Evolutionary conservation across 257 asterid genomes (phyloP), one percentile per base, ranked within the genome.

Genomic region (Forsythia viridissima): DNA sequence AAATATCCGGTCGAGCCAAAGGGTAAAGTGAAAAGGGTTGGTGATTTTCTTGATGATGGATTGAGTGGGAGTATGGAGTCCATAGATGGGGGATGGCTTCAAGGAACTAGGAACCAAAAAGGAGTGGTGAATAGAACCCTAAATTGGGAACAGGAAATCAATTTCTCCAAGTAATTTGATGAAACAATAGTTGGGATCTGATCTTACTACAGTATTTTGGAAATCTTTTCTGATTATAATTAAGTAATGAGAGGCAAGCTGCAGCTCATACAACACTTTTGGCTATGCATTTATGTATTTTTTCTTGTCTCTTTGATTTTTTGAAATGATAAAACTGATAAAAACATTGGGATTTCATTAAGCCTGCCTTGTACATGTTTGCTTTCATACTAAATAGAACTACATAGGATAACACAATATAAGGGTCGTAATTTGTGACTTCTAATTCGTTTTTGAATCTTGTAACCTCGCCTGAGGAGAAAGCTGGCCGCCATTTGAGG

Each of bases 1-100:
- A 72, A 88, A 1, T 94, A 94, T 16, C 97, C 98, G 1, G 97
- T 94, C 41, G 84, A 63, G 76, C 98, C 99, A 3, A 82, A 44
- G 0, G 96, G 97, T 37, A 90, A 89, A 41, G 97, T 93, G 87
- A 93, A 94, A 43, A 48, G 90, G 79, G 88, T 90, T 43, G 99
- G 98, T 24, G 98, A 91, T 75, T 92, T 89, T 72, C 75, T 94
- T 57, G 97, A 93, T 71, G 97, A 95, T 85, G 97, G 97, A 40
- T 88, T 93, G 89, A 92, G 83, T 82, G 97, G 95, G 38, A 86
- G 82, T 75, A 59, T 70, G 82, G 93, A 82, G 59, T 74, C 89
- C 13, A 88, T 92, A n/a, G 93, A 88, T 77, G 93, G 89, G 42
- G 96, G 93, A 13, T 92, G 92, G 94, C 82, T 90, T 74, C 77